Base-by-base conservation (phyloP, 2,329 filamentous ascomycete species). In the Cladophialophora bantiana region DNA sequence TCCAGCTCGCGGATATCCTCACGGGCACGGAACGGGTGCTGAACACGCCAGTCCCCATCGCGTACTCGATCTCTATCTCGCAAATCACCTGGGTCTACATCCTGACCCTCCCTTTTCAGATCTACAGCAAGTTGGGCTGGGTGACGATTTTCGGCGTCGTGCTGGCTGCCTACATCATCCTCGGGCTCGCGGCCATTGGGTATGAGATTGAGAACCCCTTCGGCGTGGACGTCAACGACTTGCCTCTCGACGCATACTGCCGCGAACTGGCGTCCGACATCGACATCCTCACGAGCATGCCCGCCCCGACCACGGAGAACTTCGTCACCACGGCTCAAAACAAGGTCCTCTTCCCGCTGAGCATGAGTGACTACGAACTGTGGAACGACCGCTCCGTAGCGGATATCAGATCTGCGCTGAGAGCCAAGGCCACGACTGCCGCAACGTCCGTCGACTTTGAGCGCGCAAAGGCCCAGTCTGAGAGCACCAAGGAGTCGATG, bases 71-170 rank as follows among this genome's bases (percentile, higher is more conserved):
- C 73, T 88, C 91, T 73, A 94, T 95, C 76, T 88, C 89, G 20
- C 92, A 96, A 77, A 94, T 95, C 75, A 92, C 92, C 36, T 94
- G 91, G 88, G 86, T 93, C 59, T 96, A 95, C 79, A 88, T 95
- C 61, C 80, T 93, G 72, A 84, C 92, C 36, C 84, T 96, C 0
- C 92, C 92, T 5, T 95, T 95, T 83, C 92, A 96, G 79, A 86
- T 96, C 6, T 86, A 87, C 75, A 75, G 77, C 0, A 76, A 79
- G 2, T 85, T 96, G 0, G 73, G 78, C 7, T 95, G 90, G 89
- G 84, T 93, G 70, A 89, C 92, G 12, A 94, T 95, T 70, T 92
- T 92, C 0, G 92, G 88, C 38, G 90, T 89, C 53, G 81, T 94
- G 15, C 78, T 83, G 13, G 89, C 89, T 2, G 88, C 90, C 2